Conservation (phyloP, 352 stramenopile genomes). For the Pilasporangium apinafurcum region DNA sequence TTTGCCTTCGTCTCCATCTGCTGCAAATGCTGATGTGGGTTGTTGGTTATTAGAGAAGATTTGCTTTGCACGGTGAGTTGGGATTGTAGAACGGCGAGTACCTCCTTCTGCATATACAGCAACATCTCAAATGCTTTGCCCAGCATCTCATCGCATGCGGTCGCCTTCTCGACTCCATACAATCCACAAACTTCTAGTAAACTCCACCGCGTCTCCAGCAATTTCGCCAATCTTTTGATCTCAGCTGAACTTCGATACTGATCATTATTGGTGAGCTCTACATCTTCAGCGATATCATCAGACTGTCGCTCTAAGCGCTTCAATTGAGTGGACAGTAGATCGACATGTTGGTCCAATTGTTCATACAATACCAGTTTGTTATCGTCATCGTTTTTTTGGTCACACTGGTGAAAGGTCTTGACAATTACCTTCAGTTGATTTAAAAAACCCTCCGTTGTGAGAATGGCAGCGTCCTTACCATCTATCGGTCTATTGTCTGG, state of each 20-base stretch:
- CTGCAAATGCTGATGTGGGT: constrained; percentile 5
- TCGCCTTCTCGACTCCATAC: constrained; percentile 36
- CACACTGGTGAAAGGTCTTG: constrained; percentile 33
- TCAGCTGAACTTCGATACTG: no score
- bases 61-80: constrained; percentile 5
- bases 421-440: constrained; percentile 45
- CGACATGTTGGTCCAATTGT: constrained; percentile 51
- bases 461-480: neutral
- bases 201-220: constrained; percentile 42
- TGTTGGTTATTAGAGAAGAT: neutral
- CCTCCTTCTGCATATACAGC: constrained; percentile 37
- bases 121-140: constrained; percentile 30
- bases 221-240: constrained; percentile 5
- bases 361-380: constrained; percentile 24
- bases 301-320: constrained; percentile 20
- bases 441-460: constrained; percentile 37
- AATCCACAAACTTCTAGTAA: constrained; percentile 42
- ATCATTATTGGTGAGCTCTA: no score
- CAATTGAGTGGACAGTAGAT: constrained; percentile 34
- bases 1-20: constrained; percentile 6
- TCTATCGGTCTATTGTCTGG: neutral
- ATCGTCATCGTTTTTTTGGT: constrained; percentile 2
- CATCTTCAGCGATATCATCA: neutral
- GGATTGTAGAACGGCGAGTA: constrained; percentile 33
- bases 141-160: constrained; percentile 18